Base-by-base conservation (phyloP, 768 basidiomycete genomes). In the Nevesoporus exiguus region DNA sequence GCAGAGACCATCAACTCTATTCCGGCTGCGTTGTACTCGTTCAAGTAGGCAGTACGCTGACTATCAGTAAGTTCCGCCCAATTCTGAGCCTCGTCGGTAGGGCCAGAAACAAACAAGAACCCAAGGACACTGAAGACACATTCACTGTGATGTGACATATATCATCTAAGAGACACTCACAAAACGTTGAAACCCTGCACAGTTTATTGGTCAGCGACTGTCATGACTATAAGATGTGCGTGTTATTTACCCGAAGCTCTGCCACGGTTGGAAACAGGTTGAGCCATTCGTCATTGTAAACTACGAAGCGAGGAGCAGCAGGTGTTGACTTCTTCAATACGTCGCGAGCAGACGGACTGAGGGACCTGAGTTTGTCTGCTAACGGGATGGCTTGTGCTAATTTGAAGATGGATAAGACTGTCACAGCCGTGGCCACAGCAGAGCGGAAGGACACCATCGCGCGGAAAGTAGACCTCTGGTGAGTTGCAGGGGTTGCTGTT, bases 1-100 rank as follows among this genome's bases (percentile, higher is more conserved):
- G 71, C 74, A 42, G 80, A 80, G 5, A 84, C 83, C 47, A 85
- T 75, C 43, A 85, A 62, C 22, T 77, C 78, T 63, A 84, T 82
- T 19, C 83, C 83, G 7, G 82, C 81, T 0, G 76, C 73, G 21
- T 71, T 72, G 61, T 84, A 84, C 53, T 78, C 73, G 0, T 75
- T 57, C 55, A 81, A 66, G 60, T 78, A 73, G 15, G 72, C 33
- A 13, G 74, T 55, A 30, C 82, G 76, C 31, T 78, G 64, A n/a
- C 59, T 57, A 5, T 69, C 68, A 2, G 72, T 65, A 3, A 81
- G 68, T 33, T 61, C 60, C 24, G 72, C 61, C 79, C 79, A 81
- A 55, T 75, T 74, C 47, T 67, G 65, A 7, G 78, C 80, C 66
- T 80, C 62, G 54, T 81, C 79, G 45, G 61, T 73, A 0, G 77